Evolutionary conservation across 1,139 yeast species (phyloP), one percentile per base, ranked within the genome.

Genomic region (Scheffersomyces titani): DNA sequence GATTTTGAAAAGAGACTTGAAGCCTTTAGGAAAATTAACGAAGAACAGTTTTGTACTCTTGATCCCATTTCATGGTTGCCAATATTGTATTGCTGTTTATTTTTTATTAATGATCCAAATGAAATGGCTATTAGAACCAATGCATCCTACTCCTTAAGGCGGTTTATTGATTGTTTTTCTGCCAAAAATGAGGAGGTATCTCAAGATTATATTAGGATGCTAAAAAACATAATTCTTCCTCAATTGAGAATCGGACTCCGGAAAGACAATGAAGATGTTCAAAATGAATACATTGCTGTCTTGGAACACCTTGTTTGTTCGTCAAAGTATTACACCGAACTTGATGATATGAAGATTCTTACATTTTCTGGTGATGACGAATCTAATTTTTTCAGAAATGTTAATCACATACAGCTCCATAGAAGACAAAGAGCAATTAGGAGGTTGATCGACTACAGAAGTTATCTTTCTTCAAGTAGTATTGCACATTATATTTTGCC

Each of bases 401-500:
- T 96, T 50, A 83, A 83, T 59, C 98, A 94, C 69, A 87, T 94
- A 53, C 99, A 96, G 73, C 69, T 89, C 21, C 93, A 89, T 66
- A 85, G 97, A 73, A 88, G 98, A 65, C 92, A 89, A 69, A 82
- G 92, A 65, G 97, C 98, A 0, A 80, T 94, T 24, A 82, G 85
- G 63, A 82, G 90, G 58, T 74, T 92, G 44, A 66, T 70, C 5
- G 77, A 70, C 9, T 57, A 62, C 48, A 67, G 75, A 54, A 77
- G 80, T 30, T 77, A 77, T 7, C 71, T 93, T 16, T 72, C 82
- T 2, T 85, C 85, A 47, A 75, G 79, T 48, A 88, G 87, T 62
- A 86, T 93, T 56, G 82, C 97, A 0, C 96, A 91, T 65, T 92
- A 89, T 68, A 69, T 96, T 54, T 74, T 96, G 57, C 98, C 99